Conservation (phyloP, 169 alveolate genomes). For the Plasmodium gonderi region DNA sequence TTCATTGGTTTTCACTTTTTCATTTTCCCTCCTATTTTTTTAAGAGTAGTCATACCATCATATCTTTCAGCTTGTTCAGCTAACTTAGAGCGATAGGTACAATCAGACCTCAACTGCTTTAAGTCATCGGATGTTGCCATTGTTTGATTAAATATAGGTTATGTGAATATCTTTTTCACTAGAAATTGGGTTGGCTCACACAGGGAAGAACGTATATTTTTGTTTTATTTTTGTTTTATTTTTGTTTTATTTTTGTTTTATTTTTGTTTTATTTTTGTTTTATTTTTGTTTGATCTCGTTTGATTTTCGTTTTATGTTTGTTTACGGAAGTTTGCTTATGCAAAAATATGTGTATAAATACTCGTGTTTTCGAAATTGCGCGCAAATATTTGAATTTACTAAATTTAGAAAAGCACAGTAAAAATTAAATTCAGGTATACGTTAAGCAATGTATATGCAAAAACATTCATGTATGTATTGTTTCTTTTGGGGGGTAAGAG, state of each 20-base stretch:
- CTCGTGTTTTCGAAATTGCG: too few relatives aligned
- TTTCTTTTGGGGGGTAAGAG: too few relatives aligned
- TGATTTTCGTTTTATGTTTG: not conserved
- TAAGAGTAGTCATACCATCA: constrained; percentile 95
- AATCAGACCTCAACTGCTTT: constrained; percentile 80
- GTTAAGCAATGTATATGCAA: constrained; percentile 12
- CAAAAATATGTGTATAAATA: not conserved
- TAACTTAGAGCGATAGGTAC: constrained; percentile 93
- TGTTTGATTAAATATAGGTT: not conserved
- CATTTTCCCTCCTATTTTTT: not conserved
- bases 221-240: too few relatives aligned
- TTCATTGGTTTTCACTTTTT: not conserved
- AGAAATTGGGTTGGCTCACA: not conserved
- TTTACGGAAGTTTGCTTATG: too few relatives aligned
- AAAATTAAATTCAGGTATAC: constrained; percentile 1
- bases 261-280: too few relatives aligned
- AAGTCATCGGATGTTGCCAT: constrained; percentile 73
- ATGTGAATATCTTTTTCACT: too few relatives aligned
- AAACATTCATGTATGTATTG: not conserved
- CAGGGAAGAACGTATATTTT: not conserved
- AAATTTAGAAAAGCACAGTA: not conserved
- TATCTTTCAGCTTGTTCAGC: constrained; percentile 99
- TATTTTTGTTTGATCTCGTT: too few relatives aligned
- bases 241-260: too few relatives aligned
- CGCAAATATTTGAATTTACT: too few relatives aligned